Percentiles rank a stretch among this genome's conserved stretches.
These are phyloP conservation scores for Xylariaceae sp. DNA, from an alignment of 2,329 filamentous ascomycete species.

Conservation along the genomic window DNA sequence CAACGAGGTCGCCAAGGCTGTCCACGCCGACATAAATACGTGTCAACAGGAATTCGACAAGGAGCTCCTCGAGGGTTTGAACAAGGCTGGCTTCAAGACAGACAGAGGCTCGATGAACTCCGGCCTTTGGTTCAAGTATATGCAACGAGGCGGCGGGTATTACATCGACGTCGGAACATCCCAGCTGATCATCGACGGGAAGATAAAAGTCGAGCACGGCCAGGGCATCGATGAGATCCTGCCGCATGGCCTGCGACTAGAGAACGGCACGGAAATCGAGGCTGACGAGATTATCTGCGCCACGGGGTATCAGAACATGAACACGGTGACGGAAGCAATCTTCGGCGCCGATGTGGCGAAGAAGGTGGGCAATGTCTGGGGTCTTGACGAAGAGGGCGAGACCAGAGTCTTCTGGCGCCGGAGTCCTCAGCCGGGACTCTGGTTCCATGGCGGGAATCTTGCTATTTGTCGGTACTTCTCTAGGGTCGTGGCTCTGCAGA, in stretches of 20 bases:
- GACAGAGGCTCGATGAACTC: conserved; percentile 52
- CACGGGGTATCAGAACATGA: conserved; percentile 63
- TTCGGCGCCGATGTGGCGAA: conserved; percentile 60
- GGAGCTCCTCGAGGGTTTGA: conserved; percentile 44
- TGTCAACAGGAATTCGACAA: conserved; percentile 36
- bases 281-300: conserved; percentile 56
- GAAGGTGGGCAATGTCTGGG: conserved; percentile 57
- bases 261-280: conserved; percentile 46
- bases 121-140: conserved; percentile 56
- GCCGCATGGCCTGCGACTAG: conserved; percentile 38
- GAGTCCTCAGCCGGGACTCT: conserved; percentile 60
- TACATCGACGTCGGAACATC: conserved; percentile 55
- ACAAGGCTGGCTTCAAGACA: conserved; percentile 53
- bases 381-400: conserved; percentile 55
- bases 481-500: conserved; percentile 49
- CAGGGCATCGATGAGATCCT: conserved; percentile 47
- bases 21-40: conserved; percentile 46
- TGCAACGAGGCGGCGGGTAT: conserved; percentile 57
- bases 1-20: conserved; percentile 54
- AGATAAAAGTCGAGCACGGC: conserved; percentile 51
- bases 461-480: conserved; percentile 60
- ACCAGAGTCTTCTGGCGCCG: conserved; percentile 54
- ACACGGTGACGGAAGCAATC: conserved; percentile 55
- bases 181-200: conserved; percentile 52
- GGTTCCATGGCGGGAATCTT: conserved; percentile 63